Base-by-base conservation (phyloP, 148 eudicot species). In the Cornus kousa region DNA sequence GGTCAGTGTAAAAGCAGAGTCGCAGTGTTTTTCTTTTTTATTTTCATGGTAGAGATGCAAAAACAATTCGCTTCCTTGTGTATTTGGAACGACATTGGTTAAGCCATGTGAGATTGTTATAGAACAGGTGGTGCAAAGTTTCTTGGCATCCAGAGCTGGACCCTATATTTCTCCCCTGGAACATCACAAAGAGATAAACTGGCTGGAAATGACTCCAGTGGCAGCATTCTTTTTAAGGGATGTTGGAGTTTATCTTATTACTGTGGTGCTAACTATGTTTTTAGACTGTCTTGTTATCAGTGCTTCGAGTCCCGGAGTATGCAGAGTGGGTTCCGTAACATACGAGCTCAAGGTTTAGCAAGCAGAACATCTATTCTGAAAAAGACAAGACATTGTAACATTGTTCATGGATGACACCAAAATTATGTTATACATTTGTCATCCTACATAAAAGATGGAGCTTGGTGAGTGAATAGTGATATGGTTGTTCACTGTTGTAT, bases 141-240 rank as follows among this genome's bases (percentile, higher is more conserved):
- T 22, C 22, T 39, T 23, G n/a, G 68, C 13, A 6, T 24, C 31
- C 11, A 8, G 77, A 20, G 65, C 31, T 60, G 40, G 11, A 40
- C 9, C 59, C 57, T 35, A 35, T 16, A 22, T 28, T n/a, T 75
- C 16, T 3, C 14, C 20, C 3, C 20, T 0, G 64, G 17, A 57
- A 57, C 23, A 43, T 9, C 6, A 53, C 2, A 17, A 19, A 28
- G 16, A 9, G 40, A 76, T 46, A 28, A 31, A 19, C 48, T 19
- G 71, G 78, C 78, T 46, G 48, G 55, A 67, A 17, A 48, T 76
- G 20, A 19, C 59, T 65, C 22, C 70, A 40, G 40, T 32, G 28
- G 59, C 55, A 43, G 35, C 5, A 10, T 16, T 46, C 13, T 22
- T 67, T 57, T 40, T 67, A 4, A 40, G 40, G 40, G 67, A 23